Evolutionary conservation across 495 filamentous ascomycete genomes (phyloP).

Genomic region (Thermochaetoides thermophila): DNA sequence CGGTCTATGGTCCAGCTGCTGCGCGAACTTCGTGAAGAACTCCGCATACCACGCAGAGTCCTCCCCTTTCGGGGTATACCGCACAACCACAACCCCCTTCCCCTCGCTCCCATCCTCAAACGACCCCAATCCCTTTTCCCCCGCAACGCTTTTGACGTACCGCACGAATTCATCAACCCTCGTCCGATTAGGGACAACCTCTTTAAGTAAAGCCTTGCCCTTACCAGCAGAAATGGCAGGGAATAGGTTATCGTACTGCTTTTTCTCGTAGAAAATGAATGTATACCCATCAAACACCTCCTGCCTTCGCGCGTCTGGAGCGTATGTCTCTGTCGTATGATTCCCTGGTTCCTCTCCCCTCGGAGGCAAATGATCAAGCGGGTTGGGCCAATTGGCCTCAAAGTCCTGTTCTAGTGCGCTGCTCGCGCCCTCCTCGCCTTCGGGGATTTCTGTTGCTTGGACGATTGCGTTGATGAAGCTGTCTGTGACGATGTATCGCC

Average conservation of each 20-base stretch:
- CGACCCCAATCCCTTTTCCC: constrained; percentile 50
- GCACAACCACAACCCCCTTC: constrained; percentile 65
- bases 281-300: constrained; percentile 76
- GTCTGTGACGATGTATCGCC: constrained; percentile 63
- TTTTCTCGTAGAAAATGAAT: constrained; percentile 69
- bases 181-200: constrained; percentile 48
- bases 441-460: constrained; percentile 45
- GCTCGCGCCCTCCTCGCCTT: constrained; percentile 37
- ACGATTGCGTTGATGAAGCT: constrained; percentile 54
- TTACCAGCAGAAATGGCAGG: constrained; percentile 60
- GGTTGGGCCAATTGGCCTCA: constrained; percentile 64
- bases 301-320: constrained; percentile 47
- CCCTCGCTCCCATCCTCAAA: constrained; percentile 46
- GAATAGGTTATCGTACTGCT: constrained; percentile 66
- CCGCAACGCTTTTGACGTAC: constrained; percentile 60
- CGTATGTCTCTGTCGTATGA: constrained; percentile 47
- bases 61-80: constrained; percentile 48
- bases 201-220: constrained; percentile 63
- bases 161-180: constrained; percentile 60
- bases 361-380: constrained; percentile 54
- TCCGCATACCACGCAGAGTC: constrained; percentile 54
- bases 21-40: constrained; percentile 50
- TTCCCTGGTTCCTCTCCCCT: constrained; percentile 57
- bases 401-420: constrained; percentile 74
- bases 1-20: constrained; percentile 59